A percentile compares a stretch with the other conserved stretches of the same genome.
Conservation (phyloP, 345 rosid genomes). For the Laguncularia racemosa region DNA sequence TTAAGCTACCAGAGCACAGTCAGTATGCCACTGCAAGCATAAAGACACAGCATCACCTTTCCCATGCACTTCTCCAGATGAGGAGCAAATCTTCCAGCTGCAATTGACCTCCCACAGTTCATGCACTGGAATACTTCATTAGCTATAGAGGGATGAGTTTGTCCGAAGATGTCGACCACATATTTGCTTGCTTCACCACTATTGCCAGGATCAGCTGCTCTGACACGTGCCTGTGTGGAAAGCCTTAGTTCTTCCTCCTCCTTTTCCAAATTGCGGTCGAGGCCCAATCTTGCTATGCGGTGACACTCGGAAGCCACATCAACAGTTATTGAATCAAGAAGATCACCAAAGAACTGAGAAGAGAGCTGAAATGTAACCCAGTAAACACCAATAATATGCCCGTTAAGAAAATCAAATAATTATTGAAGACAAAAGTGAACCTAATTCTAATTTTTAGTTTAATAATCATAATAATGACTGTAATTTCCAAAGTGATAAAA, state of each 20-base stretch:
- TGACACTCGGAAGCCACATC: constrained; percentile 97
- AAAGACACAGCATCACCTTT: constrained; percentile 45
- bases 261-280: constrained; percentile 71
- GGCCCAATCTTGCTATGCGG: constrained; percentile 73
- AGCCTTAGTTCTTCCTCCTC: constrained; percentile 86
- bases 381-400: neutral
- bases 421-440: neutral
- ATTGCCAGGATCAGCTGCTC: constrained; percentile 62
- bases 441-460: neutral
- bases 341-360: constrained; percentile 56
- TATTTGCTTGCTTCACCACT: constrained; percentile 62
- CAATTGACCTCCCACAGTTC: constrained; percentile 80
- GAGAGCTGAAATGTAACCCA: constrained; percentile 36
- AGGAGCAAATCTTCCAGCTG: constrained; percentile 96
- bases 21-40: too few relatives aligned
- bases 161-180: constrained; percentile 89
- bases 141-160: constrained; percentile 79
- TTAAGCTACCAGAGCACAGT: too few relatives aligned
- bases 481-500: too few relatives aligned
- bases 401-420: neutral
- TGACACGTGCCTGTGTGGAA: constrained; percentile 71
- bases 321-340: constrained; percentile 76
- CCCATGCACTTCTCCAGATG: constrained; percentile 99
- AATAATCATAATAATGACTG: too few relatives aligned
- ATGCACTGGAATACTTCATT: constrained; percentile 80